Base-by-base conservation (phyloP, 2,329 filamentous ascomycete genomes). In the Parastagonospora nodorum region DNA sequence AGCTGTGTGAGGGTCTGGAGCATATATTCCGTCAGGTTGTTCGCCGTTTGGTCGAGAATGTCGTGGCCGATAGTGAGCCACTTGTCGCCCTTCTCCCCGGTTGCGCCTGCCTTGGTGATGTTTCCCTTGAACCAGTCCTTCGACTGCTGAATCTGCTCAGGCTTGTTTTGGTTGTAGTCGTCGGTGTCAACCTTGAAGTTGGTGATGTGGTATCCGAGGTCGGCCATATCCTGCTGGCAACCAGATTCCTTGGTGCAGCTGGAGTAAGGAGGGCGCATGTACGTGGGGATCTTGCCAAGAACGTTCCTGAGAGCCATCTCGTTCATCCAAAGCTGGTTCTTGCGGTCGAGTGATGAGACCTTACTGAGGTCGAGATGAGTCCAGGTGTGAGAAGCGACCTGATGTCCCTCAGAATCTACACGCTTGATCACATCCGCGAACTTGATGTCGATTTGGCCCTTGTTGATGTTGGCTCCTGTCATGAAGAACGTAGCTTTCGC, bases 401-500 rank as follows among this genome's bases (percentile, higher is more conserved):
- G 84, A 67, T 87, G 85, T 8, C 82, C 82, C 6, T 82, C 78
- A 32, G 66, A 54, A 49, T 78, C 54, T 77, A 83, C 83, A 52
- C 81, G 79, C 69, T 82, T 80, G 49, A 86, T 81, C n/a, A 81
- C 79, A 9, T 73, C 72, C 8, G 71, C 67, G 63, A 80, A 80
- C 55, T 71, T 75, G 48, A 80, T 75, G 55, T 85, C 83, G 58
- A 85, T 84, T 58, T 77, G 67, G 33, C 82, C 81, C 68, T 84
- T 84, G 57, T 77, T 77, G 32, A 81, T 74, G 69, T 83, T 84
- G 68, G 79, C 82, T 5, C 82, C 82, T 5, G 80, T 84, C 53
- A 88, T 77, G 69, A 88, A 88, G 68, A 89, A 89, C 1, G 87
- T 89, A 1, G 84, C 86, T 56, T 83, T 86, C 10, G 83, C 85